Conservation (phyloP, 768 basidiomycete genomes). For the Chiua virens region DNA sequence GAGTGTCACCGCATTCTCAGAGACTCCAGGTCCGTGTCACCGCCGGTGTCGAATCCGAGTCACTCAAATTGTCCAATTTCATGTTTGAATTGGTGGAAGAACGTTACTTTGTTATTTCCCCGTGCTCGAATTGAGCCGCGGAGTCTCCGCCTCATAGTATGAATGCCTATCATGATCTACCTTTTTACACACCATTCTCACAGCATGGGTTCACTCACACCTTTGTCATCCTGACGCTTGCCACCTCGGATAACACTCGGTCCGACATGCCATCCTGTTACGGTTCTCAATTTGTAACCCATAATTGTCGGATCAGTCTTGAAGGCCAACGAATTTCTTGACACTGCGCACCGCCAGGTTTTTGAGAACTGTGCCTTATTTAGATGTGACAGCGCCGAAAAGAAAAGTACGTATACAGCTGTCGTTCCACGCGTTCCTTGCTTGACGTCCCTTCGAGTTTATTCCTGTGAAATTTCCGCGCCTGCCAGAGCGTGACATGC, state of each 20-base stretch:
- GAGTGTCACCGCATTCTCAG: too few species aligned
- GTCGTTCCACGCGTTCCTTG: neutral
- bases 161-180: neutral
- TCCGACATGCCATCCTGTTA: neutral
- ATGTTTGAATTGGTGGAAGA: too few species aligned
- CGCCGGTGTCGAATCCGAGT: too few species aligned
- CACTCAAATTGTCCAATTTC: too few species aligned
- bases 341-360: neutral
- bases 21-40: too few species aligned
- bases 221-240: neutral
- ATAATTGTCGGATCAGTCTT: slow-evolving; percentile 10
- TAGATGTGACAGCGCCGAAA: neutral
- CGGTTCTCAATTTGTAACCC: neutral
- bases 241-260: neutral
- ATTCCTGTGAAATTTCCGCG: neutral
- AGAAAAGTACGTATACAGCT: neutral
- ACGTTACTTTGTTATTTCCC: neutral
- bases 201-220: too few species aligned
- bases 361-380: neutral
- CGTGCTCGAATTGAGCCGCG: too few species aligned
- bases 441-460: neutral
- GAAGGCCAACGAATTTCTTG: neutral
- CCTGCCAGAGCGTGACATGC: neutral
- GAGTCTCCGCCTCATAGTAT: too few species aligned
- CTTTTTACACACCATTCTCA: neutral